phyloP scores from a whole-genome alignment of 75 land plant species.

The Picea glauca region DNA sequence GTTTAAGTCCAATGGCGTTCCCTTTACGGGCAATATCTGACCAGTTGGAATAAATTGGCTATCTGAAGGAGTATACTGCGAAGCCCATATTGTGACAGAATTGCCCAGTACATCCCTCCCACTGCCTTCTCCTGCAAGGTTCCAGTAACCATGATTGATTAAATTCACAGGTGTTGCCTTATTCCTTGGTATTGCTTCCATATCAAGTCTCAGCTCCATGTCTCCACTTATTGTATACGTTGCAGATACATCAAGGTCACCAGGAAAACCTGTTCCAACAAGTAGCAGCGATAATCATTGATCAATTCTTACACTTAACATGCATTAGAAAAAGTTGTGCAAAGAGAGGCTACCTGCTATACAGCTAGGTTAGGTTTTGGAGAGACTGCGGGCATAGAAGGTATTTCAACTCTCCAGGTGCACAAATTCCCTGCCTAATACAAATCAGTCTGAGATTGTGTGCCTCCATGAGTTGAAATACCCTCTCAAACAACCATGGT shows the following conservation, averaged over 20 bases:
- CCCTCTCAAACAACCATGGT: too few species aligned
- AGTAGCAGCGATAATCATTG: background rate
- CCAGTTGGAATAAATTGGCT: slow-evolving; percentile 64
- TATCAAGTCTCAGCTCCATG: slow-evolving; percentile 27
- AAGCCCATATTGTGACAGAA: slow-evolving; percentile 41
- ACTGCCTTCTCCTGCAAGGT: slow-evolving; percentile 65
- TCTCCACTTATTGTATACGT: slow-evolving; percentile 35
- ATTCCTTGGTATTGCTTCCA: slow-evolving; percentile 47
- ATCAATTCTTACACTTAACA: background rate
- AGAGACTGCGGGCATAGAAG: background rate
- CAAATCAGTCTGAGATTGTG: background rate
- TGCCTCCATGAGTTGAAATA: background rate
- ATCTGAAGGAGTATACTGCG: slow-evolving; percentile 54
- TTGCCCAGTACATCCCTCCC: slow-evolving; percentile 51
- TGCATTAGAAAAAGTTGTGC: background rate
- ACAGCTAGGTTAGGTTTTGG: background rate
- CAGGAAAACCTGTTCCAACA: slow-evolving; percentile 59
- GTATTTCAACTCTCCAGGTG: background rate
- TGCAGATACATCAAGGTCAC: slow-evolving; percentile 43
- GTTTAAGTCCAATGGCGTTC: slow-evolving; percentile 68
- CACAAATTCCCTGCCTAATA: background rate
- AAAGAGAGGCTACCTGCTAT: background rate
- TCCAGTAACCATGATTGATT: slow-evolving; percentile 78
- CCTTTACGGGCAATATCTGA: slow-evolving; percentile 32
- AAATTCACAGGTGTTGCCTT: slow-evolving; percentile 73